A percentile compares a stretch with the other conserved stretches of the same genome.
phyloP scores from a whole-genome alignment of 805 yeast genomes.

The Spathaspora hagerdaliae region DNA sequence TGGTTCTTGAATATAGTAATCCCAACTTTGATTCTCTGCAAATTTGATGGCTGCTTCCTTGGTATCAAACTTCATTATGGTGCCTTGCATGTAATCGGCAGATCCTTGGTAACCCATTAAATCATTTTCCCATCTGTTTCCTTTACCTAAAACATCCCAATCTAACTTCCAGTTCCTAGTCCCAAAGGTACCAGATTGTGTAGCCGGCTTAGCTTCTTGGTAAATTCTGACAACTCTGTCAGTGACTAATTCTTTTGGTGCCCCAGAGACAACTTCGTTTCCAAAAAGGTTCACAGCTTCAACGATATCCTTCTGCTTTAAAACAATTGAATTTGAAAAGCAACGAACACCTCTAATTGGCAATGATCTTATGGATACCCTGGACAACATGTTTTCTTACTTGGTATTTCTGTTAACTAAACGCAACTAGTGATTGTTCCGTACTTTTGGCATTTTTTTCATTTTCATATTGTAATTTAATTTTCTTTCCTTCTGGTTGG shows the following conservation, averaged over 20 bases:
- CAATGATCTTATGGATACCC: slow-evolving; percentile 1
- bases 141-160: slow-evolving; percentile 76
- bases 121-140: slow-evolving; percentile 87
- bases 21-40: slow-evolving; percentile 85
- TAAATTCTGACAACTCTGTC: slow-evolving; percentile 72
- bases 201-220: slow-evolving; percentile 74
- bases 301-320: slow-evolving; percentile 15
- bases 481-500: slow-evolving; percentile 6
- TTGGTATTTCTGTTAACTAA: background rate
- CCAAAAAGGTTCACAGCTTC: slow-evolving; percentile 19
- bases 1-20: slow-evolving; percentile 78
- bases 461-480: background rate
- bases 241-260: slow-evolving; percentile 61
- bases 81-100: slow-evolving; percentile 79
- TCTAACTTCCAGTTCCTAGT: slow-evolving; percentile 67
- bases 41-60: slow-evolving; percentile 75
- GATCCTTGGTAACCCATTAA: slow-evolving; percentile 81
- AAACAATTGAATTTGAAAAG: slow-evolving; percentile 16
- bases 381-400: slow-evolving; percentile 5
- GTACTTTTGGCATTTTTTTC: too few relatives aligned
- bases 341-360: slow-evolving; percentile 15
- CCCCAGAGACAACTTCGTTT: slow-evolving; percentile 70
- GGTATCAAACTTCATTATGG: slow-evolving; percentile 67
- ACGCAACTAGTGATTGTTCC: too few relatives aligned
- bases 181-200: slow-evolving; percentile 65